These are phyloP conservation scores for Fraxinus americana DNA, from an alignment of 257 asterid species.

Conservation along the genomic window DNA sequence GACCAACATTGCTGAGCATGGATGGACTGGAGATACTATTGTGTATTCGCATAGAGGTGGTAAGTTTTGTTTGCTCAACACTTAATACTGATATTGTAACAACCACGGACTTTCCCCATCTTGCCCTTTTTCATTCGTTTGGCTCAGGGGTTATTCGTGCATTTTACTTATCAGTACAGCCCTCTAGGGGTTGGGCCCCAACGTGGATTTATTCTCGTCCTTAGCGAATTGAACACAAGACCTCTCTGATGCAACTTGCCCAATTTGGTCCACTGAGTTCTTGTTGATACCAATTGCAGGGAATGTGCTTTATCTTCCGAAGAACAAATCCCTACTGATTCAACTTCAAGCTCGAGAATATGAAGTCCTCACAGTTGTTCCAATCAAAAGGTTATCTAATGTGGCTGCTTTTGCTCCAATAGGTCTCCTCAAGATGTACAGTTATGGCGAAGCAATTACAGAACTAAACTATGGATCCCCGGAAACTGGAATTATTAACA, in stretches of 20 bases:
- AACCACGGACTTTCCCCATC: too few relatives aligned
- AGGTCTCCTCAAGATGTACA: conserved; percentile 81
- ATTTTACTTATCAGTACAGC: too few relatives aligned
- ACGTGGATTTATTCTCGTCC: too few relatives aligned
- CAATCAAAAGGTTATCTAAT: conserved; percentile 46
- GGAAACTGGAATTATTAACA: conserved; percentile 35
- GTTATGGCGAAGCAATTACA: conserved; percentile 80
- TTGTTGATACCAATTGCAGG: conserved; percentile 36
- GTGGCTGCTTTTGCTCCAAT: conserved; percentile 67
- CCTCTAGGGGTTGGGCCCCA: too few relatives aligned
- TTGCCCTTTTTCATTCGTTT: not conserved
- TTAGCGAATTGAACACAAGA: too few relatives aligned
- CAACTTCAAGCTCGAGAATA: conserved; percentile 58
- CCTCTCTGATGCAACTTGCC: too few relatives aligned
- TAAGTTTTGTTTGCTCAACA: conserved; percentile 18
- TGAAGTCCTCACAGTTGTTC: conserved; percentile 66
- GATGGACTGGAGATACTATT: conserved; percentile 63
- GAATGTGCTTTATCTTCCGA: conserved; percentile 43
- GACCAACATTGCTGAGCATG: conserved; percentile 49
- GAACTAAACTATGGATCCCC: conserved; percentile 45
- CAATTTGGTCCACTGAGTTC: conserved; percentile 3
- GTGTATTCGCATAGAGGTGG: conserved; percentile 67
- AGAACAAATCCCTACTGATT: conserved; percentile 44
- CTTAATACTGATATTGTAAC: too few relatives aligned
- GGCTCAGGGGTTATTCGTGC: not conserved